These are phyloP conservation scores for Colletotrichum trifolii DNA, from an alignment of 2,329 filamentous ascomycete species.

Conservation along the genomic window DNA sequence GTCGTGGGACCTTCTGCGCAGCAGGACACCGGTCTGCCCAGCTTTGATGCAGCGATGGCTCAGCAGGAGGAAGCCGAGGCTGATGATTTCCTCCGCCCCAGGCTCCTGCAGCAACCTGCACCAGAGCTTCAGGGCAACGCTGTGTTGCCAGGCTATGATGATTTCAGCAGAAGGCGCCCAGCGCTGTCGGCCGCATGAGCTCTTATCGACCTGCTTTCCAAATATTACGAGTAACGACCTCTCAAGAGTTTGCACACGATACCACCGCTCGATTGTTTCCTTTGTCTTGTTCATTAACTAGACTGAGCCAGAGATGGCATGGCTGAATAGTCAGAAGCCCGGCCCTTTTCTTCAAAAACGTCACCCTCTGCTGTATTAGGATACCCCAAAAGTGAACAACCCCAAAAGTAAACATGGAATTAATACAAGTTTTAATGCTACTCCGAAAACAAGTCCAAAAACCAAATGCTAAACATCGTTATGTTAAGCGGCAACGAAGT, in stretches of 20 bases:
- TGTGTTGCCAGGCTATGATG: conserved; percentile 54
- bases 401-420: conserved; percentile 23
- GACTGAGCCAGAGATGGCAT: not conserved
- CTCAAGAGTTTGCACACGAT: conserved; percentile 16
- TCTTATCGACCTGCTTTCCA: not conserved
- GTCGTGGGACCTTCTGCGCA: conserved; percentile 51
- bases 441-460: not conserved
- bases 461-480: too few relatives aligned
- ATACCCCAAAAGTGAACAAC: conserved; percentile 32
- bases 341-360: too few relatives aligned
- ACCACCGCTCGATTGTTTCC: conserved; percentile 13
- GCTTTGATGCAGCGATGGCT: conserved; percentile 60
- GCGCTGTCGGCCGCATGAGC: conserved; percentile 15
- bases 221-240: conserved; percentile 22
- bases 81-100: conserved; percentile 56
- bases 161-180: conserved; percentile 33
- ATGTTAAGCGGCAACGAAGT: too few relatives aligned
- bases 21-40: conserved; percentile 53
- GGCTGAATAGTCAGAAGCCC: not conserved
- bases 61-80: conserved; percentile 54
- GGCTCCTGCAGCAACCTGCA: conserved; percentile 50
- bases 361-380: not conserved
- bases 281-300: conserved; percentile 1
- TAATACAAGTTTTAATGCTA: conserved; percentile 5
- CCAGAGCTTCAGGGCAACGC: conserved; percentile 45